A percentile compares a stretch with the other conserved stretches of the same genome.
phyloP scores from a whole-genome alignment of 768 basidiomycete genomes.

The Infundibulicybe gibba region DNA sequence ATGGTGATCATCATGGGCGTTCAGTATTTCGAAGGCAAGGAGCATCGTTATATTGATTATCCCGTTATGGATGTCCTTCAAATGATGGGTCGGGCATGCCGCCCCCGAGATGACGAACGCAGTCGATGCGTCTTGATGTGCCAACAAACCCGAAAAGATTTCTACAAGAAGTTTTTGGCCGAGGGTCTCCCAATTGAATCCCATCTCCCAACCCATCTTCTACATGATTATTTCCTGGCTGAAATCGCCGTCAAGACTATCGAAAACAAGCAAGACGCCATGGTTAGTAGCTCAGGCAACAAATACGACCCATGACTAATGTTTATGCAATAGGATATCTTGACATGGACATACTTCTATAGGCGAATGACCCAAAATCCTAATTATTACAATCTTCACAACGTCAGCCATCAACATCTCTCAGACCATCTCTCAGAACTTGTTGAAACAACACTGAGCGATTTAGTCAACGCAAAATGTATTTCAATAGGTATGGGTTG shows the following conservation, averaged over 20 bases:
- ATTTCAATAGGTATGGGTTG: constrained; percentile 73
- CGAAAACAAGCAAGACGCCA: constrained; percentile 97
- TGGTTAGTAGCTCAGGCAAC: constrained; percentile 44
- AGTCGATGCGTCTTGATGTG: constrained; percentile 97
- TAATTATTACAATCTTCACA: constrained; percentile 92
- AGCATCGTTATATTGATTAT: constrained; percentile 97
- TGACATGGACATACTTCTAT: constrained; percentile 99
- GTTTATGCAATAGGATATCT: constrained; percentile 62
- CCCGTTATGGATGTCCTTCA: constrained; percentile 98
- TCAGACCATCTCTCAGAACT: constrained; percentile 95
- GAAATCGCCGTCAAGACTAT: constrained; percentile 99
- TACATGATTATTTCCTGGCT: constrained; percentile 97
- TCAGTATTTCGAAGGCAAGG: constrained; percentile 93
- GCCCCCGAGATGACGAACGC: constrained; percentile 82
- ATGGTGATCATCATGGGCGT: constrained; percentile 99
- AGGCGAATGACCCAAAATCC: constrained; percentile 97
- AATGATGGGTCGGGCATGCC: constrained; percentile 99
- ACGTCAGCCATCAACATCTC: constrained; percentile 92
- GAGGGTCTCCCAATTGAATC: constrained; percentile 99
- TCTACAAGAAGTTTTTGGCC: constrained; percentile 97
- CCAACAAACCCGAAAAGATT: constrained; percentile 96
- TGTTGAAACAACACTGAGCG: constrained; percentile 89
- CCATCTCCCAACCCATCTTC: constrained; percentile 81
- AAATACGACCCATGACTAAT: constrained; percentile 1
- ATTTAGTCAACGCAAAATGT: constrained; percentile 93